Base-by-base conservation (phyloP, 2,329 filamentous ascomycete species). In the Diaporthe helianthi region DNA sequence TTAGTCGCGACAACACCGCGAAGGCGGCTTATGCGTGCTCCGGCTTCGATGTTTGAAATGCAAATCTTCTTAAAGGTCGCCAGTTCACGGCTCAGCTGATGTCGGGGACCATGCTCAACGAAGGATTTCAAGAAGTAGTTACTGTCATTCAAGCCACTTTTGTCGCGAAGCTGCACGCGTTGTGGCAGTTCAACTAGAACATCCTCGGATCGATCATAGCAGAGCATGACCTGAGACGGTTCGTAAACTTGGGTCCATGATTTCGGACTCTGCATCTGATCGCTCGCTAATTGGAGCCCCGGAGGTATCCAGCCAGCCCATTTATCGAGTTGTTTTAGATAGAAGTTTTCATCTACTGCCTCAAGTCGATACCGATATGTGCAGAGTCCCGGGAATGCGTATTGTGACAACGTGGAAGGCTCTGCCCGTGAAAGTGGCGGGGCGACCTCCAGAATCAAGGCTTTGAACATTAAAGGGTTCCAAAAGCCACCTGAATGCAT, bases 401-500 rank as follows among this genome's bases (percentile, higher is more conserved):
- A 60, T 33, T 46, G 38, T 3, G 38, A 31, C 19, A 60, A 46
- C 38, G 55, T 46, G 3, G 54, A 5, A 44, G 54, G 55, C 26
- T 15, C 10, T 8, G 5, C 10, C 17, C 55, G 10, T 24, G 55
- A 60, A 1, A 60, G 10, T 31, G 38, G 55, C 31, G 38, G 55
- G 38, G 55, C 38, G 24, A 60, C 24, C 55, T 46, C 22, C 4
- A 46, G 4, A 3, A 60, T 60, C 24, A 60, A 24, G 24, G 24
- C 55, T 38, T 60, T 24, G 31, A 60, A 60, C 55, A 38, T 60
- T 24, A 46, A 60, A 60, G 46, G 55, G 55, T 46, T 60, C 31
- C 24, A 60, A 22, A 38, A 60, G 38, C 55, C 55, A 60, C 5
- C 24, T 1, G 4, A 60, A 46, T 31, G 38, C 38, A 31, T 60